Conservation (phyloP, 306 rosid genomes). For the Rosa multiflora region DNA sequence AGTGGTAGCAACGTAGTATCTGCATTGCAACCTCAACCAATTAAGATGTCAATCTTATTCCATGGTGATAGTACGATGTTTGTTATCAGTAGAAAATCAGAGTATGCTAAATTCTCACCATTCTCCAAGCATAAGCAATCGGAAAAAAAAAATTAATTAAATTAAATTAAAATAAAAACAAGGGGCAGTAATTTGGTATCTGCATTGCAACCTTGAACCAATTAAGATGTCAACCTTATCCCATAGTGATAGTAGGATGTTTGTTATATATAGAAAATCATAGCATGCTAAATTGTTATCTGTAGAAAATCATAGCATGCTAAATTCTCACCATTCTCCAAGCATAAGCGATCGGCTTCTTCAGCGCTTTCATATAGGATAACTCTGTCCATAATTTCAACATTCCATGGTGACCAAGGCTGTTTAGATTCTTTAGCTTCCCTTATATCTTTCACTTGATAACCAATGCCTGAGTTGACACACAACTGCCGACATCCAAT, state of each 20-base stretch:
- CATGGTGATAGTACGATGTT: background rate
- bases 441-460: conserved; percentile 44
- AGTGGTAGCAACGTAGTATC: background rate
- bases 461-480: conserved; percentile 34
- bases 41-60: background rate
- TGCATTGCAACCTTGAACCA: no score
- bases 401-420: conserved; percentile 63
- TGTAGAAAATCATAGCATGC: background rate
- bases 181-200: no score
- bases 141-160: conserved; percentile 3
- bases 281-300: no score
- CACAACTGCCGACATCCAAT: conserved; percentile 55
- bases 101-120: conserved; percentile 57
- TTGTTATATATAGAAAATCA: no score
- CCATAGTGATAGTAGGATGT: no score
- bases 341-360: conserved; percentile 77
- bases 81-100: background rate
- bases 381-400: conserved; percentile 86
- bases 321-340: conserved; percentile 76
- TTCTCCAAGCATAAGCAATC: conserved; percentile 79
- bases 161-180: no score
- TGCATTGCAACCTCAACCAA: background rate
- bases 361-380: conserved; percentile 75
- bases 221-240: no score
- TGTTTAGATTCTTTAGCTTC: conserved; percentile 42